Conservation (phyloP, 805 yeast species). For the Wickerhamomyces alni region DNA sequence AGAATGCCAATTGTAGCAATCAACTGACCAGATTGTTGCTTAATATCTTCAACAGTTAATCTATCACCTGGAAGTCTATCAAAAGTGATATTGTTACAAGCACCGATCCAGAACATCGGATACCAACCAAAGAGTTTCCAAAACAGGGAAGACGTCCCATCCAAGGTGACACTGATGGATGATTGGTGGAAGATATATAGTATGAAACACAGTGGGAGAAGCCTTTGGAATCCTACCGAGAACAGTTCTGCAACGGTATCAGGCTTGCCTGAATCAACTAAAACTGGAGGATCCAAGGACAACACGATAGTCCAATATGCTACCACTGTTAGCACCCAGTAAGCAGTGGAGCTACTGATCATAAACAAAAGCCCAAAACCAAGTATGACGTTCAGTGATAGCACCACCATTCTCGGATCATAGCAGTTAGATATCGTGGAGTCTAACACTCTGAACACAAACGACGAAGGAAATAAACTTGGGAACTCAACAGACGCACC, state of each 20-base stretch:
- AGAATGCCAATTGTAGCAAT: constrained; percentile 50
- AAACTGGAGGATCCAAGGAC: constrained; percentile 69
- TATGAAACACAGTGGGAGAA: constrained; percentile 66
- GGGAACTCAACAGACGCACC: constrained; percentile 44
- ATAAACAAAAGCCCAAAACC: constrained; percentile 56
- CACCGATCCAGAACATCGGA: constrained; percentile 73
- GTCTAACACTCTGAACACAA: constrained; percentile 39
- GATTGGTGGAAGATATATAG: constrained; percentile 60
- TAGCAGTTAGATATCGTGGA: constrained; percentile 42
- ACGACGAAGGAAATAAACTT: constrained; percentile 69
- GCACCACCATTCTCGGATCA: constrained; percentile 56
- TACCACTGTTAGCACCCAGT: constrained; percentile 50
- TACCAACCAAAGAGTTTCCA: constrained; percentile 47
- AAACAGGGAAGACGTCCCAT: constrained; percentile 26
- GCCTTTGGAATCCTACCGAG: constrained; percentile 62
- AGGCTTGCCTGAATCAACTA: constrained; percentile 44
- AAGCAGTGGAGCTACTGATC: constrained; percentile 38
- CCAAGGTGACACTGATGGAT: constrained; percentile 43
- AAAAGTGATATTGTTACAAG: constrained; percentile 76
- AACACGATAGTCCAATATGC: constrained; percentile 79
- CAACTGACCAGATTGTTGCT: constrained; percentile 67
- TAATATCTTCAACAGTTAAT: constrained; percentile 59
- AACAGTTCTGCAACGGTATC: constrained; percentile 52
- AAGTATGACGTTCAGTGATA: constrained; percentile 49
- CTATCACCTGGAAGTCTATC: constrained; percentile 83